Percentiles rank a stretch among this genome's conserved stretches.
These are phyloP conservation scores for Dalbergia oliveri DNA, from an alignment of 306 rosid genomes.

Conservation along the genomic window DNA sequence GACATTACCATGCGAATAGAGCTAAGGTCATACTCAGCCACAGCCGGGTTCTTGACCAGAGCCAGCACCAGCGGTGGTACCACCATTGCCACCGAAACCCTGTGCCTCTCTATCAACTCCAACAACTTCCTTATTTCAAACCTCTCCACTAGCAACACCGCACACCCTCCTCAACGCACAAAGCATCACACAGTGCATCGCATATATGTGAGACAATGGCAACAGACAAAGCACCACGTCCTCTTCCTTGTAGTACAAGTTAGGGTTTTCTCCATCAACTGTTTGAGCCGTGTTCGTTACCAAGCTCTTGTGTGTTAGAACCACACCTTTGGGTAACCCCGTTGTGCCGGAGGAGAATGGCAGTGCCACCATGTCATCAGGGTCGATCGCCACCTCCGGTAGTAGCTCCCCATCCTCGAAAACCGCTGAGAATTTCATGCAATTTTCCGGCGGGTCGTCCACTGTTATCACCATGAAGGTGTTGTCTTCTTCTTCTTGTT, in stretches of 20 bases:
- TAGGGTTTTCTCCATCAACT: conserved; percentile 82
- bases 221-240: conserved; percentile 76
- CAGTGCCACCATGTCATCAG: conserved; percentile 61
- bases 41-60: conserved; percentile 65
- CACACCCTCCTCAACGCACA: conserved; percentile 64
- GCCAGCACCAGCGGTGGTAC: conserved; percentile 83
- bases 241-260: conserved; percentile 53
- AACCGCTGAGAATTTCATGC: conserved; percentile 60
- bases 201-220: conserved; percentile 73
- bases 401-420: conserved; percentile 48
- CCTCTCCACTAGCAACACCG: conserved; percentile 61
- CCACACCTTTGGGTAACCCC: conserved; percentile 80
- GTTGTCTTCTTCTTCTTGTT: not conserved
- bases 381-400: conserved; percentile 39
- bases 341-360: conserved; percentile 90
- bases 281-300: conserved; percentile 68
- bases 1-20: conserved; percentile 66
- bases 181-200: conserved; percentile 64
- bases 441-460: conserved; percentile 66
- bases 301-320: conserved; percentile 70
- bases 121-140: conserved; percentile 66
- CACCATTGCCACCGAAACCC: conserved; percentile 69
- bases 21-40: conserved; percentile 65
- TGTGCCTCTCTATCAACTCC: conserved; percentile 52
- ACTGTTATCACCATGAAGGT: conserved; percentile 45